Percentiles rank a stretch among this genome's conserved stretches.
Evolutionary conservation across 2,329 filamentous ascomycete genomes (phyloP).

Genomic region (Didymella arachidicola): DNA sequence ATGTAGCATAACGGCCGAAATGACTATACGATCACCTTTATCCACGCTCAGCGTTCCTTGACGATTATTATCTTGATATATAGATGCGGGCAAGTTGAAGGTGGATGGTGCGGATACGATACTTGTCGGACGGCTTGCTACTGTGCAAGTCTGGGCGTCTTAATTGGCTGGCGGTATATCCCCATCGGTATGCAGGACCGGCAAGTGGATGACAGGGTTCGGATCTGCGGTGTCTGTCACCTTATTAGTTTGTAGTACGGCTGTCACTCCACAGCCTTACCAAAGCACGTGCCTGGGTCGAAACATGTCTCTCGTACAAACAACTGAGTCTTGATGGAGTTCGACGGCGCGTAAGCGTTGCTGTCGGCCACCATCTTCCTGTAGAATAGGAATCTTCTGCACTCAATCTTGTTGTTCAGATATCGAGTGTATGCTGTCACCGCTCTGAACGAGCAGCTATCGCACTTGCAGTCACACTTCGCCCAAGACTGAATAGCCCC

Average conservation of each 20-base stretch:
- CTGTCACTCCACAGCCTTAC: background rate
- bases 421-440: constrained; percentile 45
- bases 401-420: constrained; percentile 40
- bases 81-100: background rate
- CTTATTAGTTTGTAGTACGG: constrained; percentile 16
- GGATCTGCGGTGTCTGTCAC: constrained; percentile 14
- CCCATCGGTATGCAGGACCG: constrained; percentile 25
- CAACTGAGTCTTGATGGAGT: constrained; percentile 21
- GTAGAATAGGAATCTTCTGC: constrained; percentile 37
- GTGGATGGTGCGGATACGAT: background rate
- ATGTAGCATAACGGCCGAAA: constrained; percentile 17
- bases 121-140: background rate
- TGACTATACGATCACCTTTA: constrained; percentile 10
- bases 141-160: background rate
- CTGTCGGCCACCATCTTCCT: constrained; percentile 15
- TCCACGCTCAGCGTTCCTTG: background rate
- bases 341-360: background rate
- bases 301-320: constrained; percentile 37
- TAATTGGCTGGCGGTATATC: background rate
- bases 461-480: constrained; percentile 40
- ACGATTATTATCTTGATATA: background rate
- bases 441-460: constrained; percentile 38
- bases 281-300: constrained; percentile 14
- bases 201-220: constrained; percentile 27
- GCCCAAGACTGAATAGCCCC: constrained; percentile 39